Percentiles rank a stretch among this genome's conserved stretches.
Evolutionary conservation across 2,329 filamentous ascomycete species (phyloP).

Genomic region (Leptographium galeiforme): DNA sequence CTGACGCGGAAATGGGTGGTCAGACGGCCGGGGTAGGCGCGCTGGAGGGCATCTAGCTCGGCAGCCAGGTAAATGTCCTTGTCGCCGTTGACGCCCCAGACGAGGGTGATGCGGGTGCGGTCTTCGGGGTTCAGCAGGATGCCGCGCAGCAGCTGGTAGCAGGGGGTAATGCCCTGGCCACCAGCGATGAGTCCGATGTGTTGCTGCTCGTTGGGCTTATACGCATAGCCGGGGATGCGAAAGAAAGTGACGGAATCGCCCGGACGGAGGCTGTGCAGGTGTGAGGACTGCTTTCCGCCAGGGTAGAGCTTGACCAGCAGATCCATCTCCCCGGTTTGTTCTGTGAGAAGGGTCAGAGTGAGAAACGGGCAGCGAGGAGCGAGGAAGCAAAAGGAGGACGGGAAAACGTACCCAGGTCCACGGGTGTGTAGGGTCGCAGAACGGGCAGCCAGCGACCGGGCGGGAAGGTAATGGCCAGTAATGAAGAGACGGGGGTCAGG

Average conservation of each 20-base stretch:
- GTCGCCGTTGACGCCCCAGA: conserved; percentile 54
- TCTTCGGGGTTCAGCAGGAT: conserved; percentile 50
- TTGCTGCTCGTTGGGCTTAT: conserved; percentile 33
- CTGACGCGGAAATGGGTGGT: conserved; percentile 44
- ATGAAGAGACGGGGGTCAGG: conserved; percentile 36
- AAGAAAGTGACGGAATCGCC: conserved; percentile 48
- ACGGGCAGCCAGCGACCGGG: conserved; percentile 43
- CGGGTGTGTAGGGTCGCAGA: conserved; percentile 53
- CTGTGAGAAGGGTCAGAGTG: conserved; percentile 16
- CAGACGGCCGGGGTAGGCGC: conserved; percentile 39
- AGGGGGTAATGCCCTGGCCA: conserved; percentile 59
- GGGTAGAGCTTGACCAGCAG: conserved; percentile 58
- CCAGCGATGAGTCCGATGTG: conserved; percentile 55
- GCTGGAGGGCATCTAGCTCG: conserved; percentile 39
- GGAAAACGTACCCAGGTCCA: conserved; percentile 30
- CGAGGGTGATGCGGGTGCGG: conserved; percentile 46
- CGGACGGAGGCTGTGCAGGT: conserved; percentile 52
- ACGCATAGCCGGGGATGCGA: conserved; percentile 39
- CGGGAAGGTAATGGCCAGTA: conserved; percentile 48
- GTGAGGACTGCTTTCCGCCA: conserved; percentile 46
- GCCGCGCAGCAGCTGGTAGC: conserved; percentile 49
- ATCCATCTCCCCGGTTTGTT: conserved; percentile 45
- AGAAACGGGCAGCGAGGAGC: background rate
- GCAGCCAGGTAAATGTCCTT: conserved; percentile 44
- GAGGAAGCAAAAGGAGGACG: background rate